Base-by-base conservation (phyloP, 768 basidiomycete species). In the Suillus americanus region DNA sequence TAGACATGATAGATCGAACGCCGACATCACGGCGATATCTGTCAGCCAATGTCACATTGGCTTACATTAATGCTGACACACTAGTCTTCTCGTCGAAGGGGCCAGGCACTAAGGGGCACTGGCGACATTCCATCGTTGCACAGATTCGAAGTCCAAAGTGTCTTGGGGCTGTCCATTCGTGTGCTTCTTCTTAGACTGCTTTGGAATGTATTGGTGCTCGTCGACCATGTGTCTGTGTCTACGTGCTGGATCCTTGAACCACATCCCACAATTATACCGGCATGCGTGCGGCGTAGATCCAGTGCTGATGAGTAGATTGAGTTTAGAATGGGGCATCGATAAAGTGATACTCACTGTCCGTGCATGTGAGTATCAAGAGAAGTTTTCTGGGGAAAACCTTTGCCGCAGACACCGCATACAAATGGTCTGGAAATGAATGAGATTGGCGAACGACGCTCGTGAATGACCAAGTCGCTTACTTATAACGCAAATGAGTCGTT, bases 181-280 rank as follows among this genome's bases (percentile, higher is more conserved):
- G 40, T 80, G 79, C 66, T 82, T 84, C 71, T 79, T 83, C 63
- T 80, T 73, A 45, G 77, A 79, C 33, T 80, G 75, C 54, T 78
- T 80, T 3, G 86, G 83, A 23, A 81, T 61, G 64, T 88, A 85
- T 25, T 80, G 79, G 67, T 89, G 87, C 23, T 71, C 75, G 13
- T 81, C 77, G 23, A 82, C 79, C 75, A 85, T 83, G 72, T 89
- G 89, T 43, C 85, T 79, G 67, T 87, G 86, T 51, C 87, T 78
- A 61, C 87, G 80, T 5, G 89, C 87, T 20, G 87, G 87, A 68
- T 90, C 89, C 61, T 84, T 87, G 79, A 89, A 90, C 16, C 75
- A 73, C 67, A 80, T 78, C 13, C 77, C 80, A 66, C 89, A 89
- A 16, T 72, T 73, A 63, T 76, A 85, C 25, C 77, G 81, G 70